Evolutionary conservation across 2,329 filamentous ascomycete genomes (phyloP).

Genomic region (Nigrospora osmanthi): DNA sequence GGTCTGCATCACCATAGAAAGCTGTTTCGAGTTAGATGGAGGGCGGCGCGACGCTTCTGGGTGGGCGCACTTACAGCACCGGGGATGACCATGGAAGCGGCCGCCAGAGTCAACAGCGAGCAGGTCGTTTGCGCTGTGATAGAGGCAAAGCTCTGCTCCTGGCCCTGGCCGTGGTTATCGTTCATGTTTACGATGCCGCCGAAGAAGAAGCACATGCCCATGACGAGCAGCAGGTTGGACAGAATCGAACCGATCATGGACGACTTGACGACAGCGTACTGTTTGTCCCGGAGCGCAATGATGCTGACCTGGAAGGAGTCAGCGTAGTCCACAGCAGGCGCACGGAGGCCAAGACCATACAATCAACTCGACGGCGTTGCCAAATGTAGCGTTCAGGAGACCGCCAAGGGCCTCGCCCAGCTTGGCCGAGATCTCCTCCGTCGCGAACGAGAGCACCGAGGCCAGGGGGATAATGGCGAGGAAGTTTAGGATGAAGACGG

Average conservation of each 20-base stretch:
- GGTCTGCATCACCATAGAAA: slow-evolving; percentile 57
- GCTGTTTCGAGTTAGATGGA: slow-evolving; percentile 23
- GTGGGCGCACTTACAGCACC: slow-evolving; percentile 45
- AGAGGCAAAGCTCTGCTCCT: slow-evolving; percentile 65
- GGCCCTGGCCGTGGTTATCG: slow-evolving; percentile 45
- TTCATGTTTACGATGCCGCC: slow-evolving; percentile 60
- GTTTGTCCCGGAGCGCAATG: slow-evolving; percentile 73
- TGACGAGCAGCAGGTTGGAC: slow-evolving; percentile 84
- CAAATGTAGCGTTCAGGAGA: slow-evolving; percentile 68
- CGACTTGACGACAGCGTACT: slow-evolving; percentile 95
- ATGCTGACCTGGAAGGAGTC: slow-evolving; percentile 66
- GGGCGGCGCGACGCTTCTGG: too few relatives aligned
- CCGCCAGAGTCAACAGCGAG: slow-evolving; percentile 68
- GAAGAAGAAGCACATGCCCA: slow-evolving; percentile 73
- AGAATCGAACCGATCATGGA: slow-evolving; percentile 96
- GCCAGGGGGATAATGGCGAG: slow-evolving; percentile 72
- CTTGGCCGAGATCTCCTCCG: slow-evolving; percentile 66
- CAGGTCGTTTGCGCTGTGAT: slow-evolving; percentile 72
- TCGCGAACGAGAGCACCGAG: slow-evolving; percentile 67
- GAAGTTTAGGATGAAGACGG: slow-evolving; percentile 72
- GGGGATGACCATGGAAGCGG: slow-evolving; percentile 72
- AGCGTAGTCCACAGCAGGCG: slow-evolving; percentile 1
- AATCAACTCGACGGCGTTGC: slow-evolving; percentile 74
- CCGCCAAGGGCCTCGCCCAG: slow-evolving; percentile 69
- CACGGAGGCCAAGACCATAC: slow-evolving; percentile 31